Evolutionary conservation across 257 asterid species (phyloP).

Genomic region (Nicotiana paniculata): DNA sequence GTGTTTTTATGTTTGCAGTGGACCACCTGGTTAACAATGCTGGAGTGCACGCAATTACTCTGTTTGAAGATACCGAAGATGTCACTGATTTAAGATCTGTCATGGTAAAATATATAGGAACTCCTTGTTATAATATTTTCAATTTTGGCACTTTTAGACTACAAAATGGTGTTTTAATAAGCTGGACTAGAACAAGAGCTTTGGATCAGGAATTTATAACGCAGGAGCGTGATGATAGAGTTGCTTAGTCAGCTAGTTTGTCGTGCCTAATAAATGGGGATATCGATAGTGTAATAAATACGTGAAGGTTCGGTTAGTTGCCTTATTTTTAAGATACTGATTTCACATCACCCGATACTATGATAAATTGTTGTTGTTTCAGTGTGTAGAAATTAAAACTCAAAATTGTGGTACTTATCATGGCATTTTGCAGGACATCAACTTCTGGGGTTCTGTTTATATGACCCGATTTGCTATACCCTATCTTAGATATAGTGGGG

Average conservation of each 20-base stretch:
- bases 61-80: constrained; percentile 54
- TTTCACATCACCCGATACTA: too few relatives aligned
- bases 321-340: too few relatives aligned
- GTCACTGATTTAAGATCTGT: constrained; percentile 37
- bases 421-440: constrained; percentile 42
- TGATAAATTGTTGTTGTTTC: too few relatives aligned
- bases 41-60: constrained; percentile 41
- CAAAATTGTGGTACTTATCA: too few relatives aligned
- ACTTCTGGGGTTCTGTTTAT: constrained; percentile 75
- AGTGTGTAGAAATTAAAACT: too few relatives aligned
- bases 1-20: constrained; percentile 24
- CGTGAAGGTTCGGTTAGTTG: too few relatives aligned
- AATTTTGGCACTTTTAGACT: neutral
- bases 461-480: constrained; percentile 51
- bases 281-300: too few relatives aligned
- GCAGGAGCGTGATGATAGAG: neutral
- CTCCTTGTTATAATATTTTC: neutral
- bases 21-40: constrained; percentile 75
- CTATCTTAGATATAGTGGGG: constrained; percentile 49
- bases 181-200: neutral
- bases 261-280: neutral
- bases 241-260: neutral
- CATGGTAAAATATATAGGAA: constrained; percentile 46
- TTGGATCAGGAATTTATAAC: neutral
- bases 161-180: neutral